Evolutionary conservation across 1,284 basidiomycete species (phyloP).

Genomic region (Tilletia walkeri): DNA sequence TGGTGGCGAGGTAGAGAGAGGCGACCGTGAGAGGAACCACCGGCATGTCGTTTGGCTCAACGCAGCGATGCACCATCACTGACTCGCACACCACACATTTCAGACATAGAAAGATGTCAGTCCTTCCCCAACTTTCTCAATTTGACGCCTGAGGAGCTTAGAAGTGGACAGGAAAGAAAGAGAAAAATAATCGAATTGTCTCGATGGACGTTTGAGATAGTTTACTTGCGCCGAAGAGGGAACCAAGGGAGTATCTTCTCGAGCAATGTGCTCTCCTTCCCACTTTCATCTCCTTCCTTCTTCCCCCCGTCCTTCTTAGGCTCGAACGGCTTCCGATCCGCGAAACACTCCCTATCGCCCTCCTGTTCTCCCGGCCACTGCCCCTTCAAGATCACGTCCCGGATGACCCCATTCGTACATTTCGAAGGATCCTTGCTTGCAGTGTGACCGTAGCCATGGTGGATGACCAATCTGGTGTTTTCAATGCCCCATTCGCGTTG

Average conservation of each 20-base stretch:
- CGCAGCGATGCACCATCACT: too few relatives aligned
- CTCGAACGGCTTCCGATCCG: conserved; percentile 11
- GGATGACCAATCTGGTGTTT: conserved; percentile 27
- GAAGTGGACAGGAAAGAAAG: too few relatives aligned
- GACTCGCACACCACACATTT: too few relatives aligned
- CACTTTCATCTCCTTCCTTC: background rate
- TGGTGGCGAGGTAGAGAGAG: too few relatives aligned
- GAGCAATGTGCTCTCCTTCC: background rate
- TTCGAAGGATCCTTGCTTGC: background rate
- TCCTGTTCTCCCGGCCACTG: conserved; percentile 3
- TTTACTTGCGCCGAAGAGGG: background rate
- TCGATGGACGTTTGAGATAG: too few relatives aligned
- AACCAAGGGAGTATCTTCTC: background rate
- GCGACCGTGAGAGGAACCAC: too few relatives aligned
- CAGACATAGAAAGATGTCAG: too few relatives aligned
- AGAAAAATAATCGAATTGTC: too few relatives aligned
- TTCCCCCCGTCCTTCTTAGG: background rate
- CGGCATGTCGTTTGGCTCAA: too few relatives aligned
- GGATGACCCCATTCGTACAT: background rate
- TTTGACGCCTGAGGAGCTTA: too few relatives aligned
- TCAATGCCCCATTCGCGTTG: conserved; percentile 25
- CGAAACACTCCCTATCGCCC: background rate
- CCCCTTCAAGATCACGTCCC: background rate
- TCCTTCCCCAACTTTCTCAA: too few relatives aligned
- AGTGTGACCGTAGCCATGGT: conserved; percentile 23